Conservation (phyloP, 352 stramenopile genomes). For the Albugo laibachii region DNA sequence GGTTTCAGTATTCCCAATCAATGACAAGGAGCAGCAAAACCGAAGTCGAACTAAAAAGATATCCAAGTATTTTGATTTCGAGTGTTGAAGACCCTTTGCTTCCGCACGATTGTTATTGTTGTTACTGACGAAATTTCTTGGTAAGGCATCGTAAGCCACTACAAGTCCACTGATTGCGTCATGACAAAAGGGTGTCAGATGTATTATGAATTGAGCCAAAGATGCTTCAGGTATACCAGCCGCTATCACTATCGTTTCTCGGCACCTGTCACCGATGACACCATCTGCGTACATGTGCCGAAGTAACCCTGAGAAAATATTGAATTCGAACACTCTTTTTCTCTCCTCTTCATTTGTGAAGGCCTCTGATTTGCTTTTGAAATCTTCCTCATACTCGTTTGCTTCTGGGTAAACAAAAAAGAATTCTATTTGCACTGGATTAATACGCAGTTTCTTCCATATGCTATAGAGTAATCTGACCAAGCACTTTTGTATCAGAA, state of each 20-base stretch:
- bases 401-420: constrained; percentile 61
- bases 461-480: constrained; percentile 63
- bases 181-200: constrained; percentile 74
- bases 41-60: constrained; percentile 40
- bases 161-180: constrained; percentile 75
- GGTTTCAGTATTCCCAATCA: constrained; percentile 61
- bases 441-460: constrained; percentile 69
- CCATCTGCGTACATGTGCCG: constrained; percentile 71
- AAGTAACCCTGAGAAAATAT: constrained; percentile 62
- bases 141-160: constrained; percentile 52
- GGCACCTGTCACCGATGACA: constrained; percentile 66
- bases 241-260: constrained; percentile 64
- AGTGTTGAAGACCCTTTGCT: neutral
- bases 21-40: constrained; percentile 67
- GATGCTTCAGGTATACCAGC: constrained; percentile 50
- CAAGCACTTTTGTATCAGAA: constrained; percentile 65
- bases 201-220: constrained; percentile 63
- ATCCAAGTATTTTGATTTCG: constrained; percentile 10
- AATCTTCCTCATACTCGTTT: constrained; percentile 15
- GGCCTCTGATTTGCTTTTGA: constrained; percentile 17
- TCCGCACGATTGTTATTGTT: constrained; percentile 21
- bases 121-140: constrained; percentile 14
- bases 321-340: constrained; percentile 47
- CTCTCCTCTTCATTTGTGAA: constrained; percentile 3
- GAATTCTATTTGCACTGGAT: constrained; percentile 75